Base-by-base conservation (phyloP, 2,329 filamentous ascomycete genomes). In the Dactylonectria estremocensis region DNA sequence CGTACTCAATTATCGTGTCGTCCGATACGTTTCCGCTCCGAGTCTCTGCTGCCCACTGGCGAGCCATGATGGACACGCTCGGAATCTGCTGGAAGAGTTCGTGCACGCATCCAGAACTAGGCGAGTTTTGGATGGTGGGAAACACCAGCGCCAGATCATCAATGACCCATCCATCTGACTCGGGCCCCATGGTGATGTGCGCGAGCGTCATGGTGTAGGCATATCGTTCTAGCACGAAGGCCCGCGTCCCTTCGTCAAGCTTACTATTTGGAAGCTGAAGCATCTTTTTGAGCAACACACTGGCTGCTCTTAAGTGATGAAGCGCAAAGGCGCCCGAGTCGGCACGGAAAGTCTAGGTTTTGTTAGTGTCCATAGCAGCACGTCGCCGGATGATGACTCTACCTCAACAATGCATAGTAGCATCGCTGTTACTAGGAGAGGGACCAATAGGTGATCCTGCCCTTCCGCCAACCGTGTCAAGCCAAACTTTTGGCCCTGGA, bases 321-420 rank as follows among this genome's bases (percentile, higher is more conserved):
- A 61, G 48, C 5, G 58, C 45, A 20, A n/a, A 18, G 8, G 31
- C 58, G 5, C 58, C 58, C 1, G 58, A 61, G 18, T 50, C 45
- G 2, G 48, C 58, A 18, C 58, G 58, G 18, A 61, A 61, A n/a
- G 58, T 43, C 58, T 61, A 14, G 3, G 35, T 9, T 2, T 4
- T 3, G 14, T 43, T n/a, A 61, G 35, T 10, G 4, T 2, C 3
- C 5, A 18, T 0, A 18, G 16, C 35, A 24, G 3, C 5, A 37
- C 5, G 10, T 5, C 43, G 14, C 11, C 13, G 11, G 10, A 2
- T 6, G 3, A n/a, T 37, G n/a, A 40, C 8, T 22, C 50, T 43
- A 61, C 58, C 58, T 61, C 58, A 3, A 61, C 48, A 16, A 61
- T 61, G 31, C 58, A 61, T 8, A 61, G 58, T 10, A 61, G 46